Evolutionary conservation across 2,329 filamentous ascomycete genomes (phyloP).

Genomic region (Leptoxyphium fumago): DNA sequence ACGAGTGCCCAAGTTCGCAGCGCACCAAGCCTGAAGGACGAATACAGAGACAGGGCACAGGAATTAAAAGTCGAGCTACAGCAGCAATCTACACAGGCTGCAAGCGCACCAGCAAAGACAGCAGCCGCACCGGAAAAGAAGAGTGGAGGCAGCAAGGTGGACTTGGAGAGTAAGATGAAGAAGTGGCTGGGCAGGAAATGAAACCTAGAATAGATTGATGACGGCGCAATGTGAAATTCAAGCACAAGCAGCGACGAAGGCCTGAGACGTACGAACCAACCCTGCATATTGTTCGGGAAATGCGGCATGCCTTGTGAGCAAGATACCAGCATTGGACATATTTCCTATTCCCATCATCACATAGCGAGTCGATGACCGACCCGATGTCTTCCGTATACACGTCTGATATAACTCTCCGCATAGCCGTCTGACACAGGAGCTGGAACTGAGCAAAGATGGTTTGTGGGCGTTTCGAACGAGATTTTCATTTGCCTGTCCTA

Average conservation of each 20-base stretch:
- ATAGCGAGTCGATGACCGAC: no score
- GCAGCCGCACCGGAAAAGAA: conserved; percentile 17
- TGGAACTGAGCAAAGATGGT: no score
- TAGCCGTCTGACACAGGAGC: no score
- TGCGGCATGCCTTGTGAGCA: no score
- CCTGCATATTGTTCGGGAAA: no score
- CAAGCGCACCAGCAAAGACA: conserved; percentile 10
- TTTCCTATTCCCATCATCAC: no score
- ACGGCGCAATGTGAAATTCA: no score
- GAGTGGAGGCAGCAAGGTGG: conserved; percentile 22
- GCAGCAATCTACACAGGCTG: conserved; percentile 26
- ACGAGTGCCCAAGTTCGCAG: conserved; percentile 43
- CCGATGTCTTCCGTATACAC: no score
- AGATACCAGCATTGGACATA: no score
- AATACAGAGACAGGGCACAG: conserved; percentile 45
- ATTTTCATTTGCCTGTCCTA: background rate
- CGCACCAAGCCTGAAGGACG: conserved; percentile 44
- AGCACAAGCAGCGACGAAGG: no score
- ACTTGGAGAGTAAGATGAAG: conserved; percentile 45
- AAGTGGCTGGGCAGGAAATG: conserved; percentile 64
- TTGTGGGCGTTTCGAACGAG: background rate
- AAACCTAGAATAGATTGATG: background rate
- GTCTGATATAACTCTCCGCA: no score
- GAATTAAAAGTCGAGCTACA: conserved; percentile 50
- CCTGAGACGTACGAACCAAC: no score